Evolutionary conservation across 106 monocot genomes (phyloP).

Genomic region (Iris macrosiphon): DNA sequence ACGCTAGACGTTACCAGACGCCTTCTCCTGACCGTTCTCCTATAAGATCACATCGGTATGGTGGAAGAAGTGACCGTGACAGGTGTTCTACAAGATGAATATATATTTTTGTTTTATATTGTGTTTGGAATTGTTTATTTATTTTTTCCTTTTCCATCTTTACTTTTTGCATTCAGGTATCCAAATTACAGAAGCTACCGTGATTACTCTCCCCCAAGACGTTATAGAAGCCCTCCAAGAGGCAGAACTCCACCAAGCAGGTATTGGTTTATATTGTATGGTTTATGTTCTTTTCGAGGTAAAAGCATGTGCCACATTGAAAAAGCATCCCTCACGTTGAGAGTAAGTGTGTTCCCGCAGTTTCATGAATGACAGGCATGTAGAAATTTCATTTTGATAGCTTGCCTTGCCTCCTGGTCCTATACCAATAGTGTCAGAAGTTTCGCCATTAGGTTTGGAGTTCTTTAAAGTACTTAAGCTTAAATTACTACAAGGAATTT

Average conservation of each 20-base stretch:
- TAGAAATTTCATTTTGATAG: no score
- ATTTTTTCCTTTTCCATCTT: neutral
- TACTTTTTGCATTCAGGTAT: slow-evolving; percentile 25
- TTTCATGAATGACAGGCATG: no score
- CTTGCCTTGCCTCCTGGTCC: no score
- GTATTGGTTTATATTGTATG: slow-evolving; percentile 13
- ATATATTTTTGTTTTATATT: neutral
- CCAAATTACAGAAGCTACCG: slow-evolving; percentile 64
- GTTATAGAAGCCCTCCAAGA: slow-evolving; percentile 74
- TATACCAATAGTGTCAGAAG: no score
- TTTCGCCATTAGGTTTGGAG: no score
- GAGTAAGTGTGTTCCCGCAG: no score
- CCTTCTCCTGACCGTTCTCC: slow-evolving; percentile 84
- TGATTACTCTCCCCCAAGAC: slow-evolving; percentile 66
- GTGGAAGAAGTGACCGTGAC: slow-evolving; percentile 66
- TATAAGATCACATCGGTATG: slow-evolving; percentile 56
- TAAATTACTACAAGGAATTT: no score
- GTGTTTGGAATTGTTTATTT: neutral
- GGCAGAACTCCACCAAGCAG: slow-evolving; percentile 55
- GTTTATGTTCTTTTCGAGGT: neutral
- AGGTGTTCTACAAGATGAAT: slow-evolving; percentile 27
- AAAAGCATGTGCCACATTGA: no score
- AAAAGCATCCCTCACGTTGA: no score
- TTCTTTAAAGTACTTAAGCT: no score
- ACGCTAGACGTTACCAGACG: slow-evolving; percentile 76